Evolutionary conservation across 2,329 filamentous ascomycete genomes (phyloP).

Genomic region (Aspergillus costaricaensis): DNA sequence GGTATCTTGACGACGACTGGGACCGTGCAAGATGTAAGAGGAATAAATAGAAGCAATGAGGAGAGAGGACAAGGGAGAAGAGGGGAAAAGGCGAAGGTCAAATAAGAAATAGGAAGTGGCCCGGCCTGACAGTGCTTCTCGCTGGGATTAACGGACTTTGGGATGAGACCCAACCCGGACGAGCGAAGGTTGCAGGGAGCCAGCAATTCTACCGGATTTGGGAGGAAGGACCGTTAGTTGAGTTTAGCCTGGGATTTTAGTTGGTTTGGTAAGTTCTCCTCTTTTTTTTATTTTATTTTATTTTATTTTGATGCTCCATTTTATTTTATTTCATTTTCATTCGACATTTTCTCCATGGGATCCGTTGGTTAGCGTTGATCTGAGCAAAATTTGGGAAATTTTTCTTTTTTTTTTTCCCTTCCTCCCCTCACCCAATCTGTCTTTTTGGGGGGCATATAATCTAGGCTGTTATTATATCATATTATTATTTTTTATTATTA

Average conservation of each 20-base stretch:
- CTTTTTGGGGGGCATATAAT: not conserved
- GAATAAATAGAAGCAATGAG: constrained; percentile 12
- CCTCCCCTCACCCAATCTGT: not conserved
- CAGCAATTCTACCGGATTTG: constrained; percentile 25
- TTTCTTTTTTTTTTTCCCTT: constrained; percentile 7
- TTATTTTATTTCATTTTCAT: constrained; percentile 4
- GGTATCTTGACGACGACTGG: constrained; percentile 11
- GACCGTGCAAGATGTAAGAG: constrained; percentile 16
- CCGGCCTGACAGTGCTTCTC: constrained; percentile 10
- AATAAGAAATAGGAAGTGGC: constrained; percentile 15
- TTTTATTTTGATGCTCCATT: constrained; percentile 1
- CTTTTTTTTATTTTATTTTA: constrained; percentile 12
- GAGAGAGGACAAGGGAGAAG: constrained; percentile 14
- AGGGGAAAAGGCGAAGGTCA: constrained; percentile 13
- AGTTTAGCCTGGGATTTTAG: constrained; percentile 16
- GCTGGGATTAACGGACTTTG: constrained; percentile 17
- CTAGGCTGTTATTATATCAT: not conserved
- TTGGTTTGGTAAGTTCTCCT: constrained; percentile 9
- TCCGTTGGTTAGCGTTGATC: not conserved
- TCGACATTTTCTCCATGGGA: not conserved
- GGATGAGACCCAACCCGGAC: constrained; percentile 18
- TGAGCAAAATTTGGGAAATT: not conserved
- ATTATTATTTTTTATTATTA: not conserved
- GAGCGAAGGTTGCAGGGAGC: constrained; percentile 20
- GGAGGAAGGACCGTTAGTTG: constrained; percentile 26